A percentile compares a stretch with the other conserved stretches of the same genome.
Evolutionary conservation across 2,329 filamentous ascomycete genomes (phyloP).

Genomic region (Colletotrichum cordylinicola): DNA sequence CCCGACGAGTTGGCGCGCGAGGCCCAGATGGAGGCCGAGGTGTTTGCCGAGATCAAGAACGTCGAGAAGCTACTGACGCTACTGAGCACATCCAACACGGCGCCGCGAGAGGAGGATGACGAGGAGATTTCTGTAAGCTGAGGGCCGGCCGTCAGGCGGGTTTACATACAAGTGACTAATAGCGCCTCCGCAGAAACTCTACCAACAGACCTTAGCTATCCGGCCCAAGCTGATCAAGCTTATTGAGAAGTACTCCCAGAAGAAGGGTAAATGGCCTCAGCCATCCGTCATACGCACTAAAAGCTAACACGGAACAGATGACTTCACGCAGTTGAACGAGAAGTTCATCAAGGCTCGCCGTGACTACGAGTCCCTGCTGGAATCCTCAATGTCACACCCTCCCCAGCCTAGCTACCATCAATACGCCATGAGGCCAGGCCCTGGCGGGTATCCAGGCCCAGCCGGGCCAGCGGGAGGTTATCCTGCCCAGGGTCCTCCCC

Average conservation of each 20-base stretch:
- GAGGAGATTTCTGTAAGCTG: conserved; percentile 88
- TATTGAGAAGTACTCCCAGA: conserved; percentile 98
- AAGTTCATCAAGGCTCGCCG: conserved; percentile 99
- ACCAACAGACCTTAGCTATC: conserved; percentile 93
- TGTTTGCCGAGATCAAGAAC: conserved; percentile 70
- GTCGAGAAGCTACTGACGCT: conserved; percentile 80
- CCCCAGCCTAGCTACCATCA: conserved; percentile 80
- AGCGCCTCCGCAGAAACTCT: conserved; percentile 63
- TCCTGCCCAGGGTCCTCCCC: conserved; percentile 46
- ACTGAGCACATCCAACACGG: conserved; percentile 84
- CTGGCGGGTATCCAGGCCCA: conserved; percentile 47
- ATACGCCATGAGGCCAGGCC: conserved; percentile 60
- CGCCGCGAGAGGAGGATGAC: conserved; percentile 86
- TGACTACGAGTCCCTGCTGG: conserved; percentile 95
- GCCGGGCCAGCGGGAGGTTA: conserved; percentile 36
- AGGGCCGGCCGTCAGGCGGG: background rate
- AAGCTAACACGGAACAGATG: conserved; percentile 62
- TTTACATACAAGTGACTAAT: background rate
- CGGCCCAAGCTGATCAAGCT: conserved; percentile 96
- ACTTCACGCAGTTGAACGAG: conserved; percentile 97
- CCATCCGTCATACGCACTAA: background rate
- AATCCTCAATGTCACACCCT: conserved; percentile 96
- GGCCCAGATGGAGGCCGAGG: conserved; percentile 87
- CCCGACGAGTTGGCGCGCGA: conserved; percentile 93
- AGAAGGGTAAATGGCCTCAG: conserved; percentile 73